Percentiles rank a stretch among this genome's conserved stretches.
Conservation (phyloP, 2,329 filamentous ascomycete species). For the Neofusicoccum umdonicola region DNA sequence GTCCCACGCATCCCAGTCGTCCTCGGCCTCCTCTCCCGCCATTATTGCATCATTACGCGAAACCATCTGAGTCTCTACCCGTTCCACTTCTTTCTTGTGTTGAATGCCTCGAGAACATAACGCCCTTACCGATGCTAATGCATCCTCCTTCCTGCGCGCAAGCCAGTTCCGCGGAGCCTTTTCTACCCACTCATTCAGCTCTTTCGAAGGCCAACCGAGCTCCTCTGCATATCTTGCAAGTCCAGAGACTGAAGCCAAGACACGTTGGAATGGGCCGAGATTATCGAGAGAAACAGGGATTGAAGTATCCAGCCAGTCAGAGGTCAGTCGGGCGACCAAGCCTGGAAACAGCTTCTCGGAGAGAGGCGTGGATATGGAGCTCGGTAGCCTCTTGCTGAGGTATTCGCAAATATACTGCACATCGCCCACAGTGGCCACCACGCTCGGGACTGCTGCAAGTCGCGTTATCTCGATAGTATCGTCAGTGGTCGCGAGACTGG, state of each 20-base stretch:
- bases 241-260: slow-evolving; percentile 61
- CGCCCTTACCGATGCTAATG: slow-evolving; percentile 70
- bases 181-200: slow-evolving; percentile 75
- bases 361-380: slow-evolving; percentile 52
- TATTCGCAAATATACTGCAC: slow-evolving; percentile 43
- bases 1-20: slow-evolving; percentile 79
- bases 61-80: slow-evolving; percentile 79
- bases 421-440: slow-evolving; percentile 31
- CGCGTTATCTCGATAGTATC: slow-evolving; percentile 34
- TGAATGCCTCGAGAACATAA: slow-evolving; percentile 68
- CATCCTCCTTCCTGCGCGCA: slow-evolving; percentile 73
- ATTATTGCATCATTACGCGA: slow-evolving; percentile 67
- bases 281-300: slow-evolving; percentile 73
- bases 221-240: slow-evolving; percentile 65
- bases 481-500: slow-evolving; percentile 32
- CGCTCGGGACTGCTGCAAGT: slow-evolving; percentile 27
- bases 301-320: slow-evolving; percentile 70
- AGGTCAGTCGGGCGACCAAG: slow-evolving; percentile 66
- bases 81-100: slow-evolving; percentile 69
- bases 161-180: slow-evolving; percentile 83
- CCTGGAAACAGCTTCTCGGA: slow-evolving; percentile 69
- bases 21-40: slow-evolving; percentile 59
- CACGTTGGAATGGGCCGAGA: slow-evolving; percentile 68
- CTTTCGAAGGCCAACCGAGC: slow-evolving; percentile 61
- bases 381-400: slow-evolving; percentile 51